Conservation (phyloP, 768 basidiomycete genomes). For the Tulasnella sp. region DNA sequence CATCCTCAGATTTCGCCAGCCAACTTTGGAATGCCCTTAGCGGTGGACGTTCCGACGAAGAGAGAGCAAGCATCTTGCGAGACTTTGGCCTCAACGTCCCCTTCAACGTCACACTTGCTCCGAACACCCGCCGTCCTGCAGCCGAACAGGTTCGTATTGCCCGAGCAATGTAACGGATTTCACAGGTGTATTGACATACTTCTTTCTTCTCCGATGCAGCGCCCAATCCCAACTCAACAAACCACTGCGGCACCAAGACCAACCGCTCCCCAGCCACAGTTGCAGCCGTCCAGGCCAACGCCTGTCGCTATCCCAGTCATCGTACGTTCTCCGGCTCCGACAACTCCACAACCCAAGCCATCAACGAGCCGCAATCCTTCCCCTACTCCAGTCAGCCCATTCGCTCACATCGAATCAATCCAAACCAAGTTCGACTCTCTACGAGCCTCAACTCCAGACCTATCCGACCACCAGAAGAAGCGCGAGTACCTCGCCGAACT, state of each 20-base stretch:
- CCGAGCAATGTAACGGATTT: background rate
- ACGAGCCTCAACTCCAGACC: no score
- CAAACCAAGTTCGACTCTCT: no score
- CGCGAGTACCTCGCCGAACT: background rate
- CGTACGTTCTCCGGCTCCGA: no score
- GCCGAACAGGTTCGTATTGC: background rate
- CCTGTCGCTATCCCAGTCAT: no score
- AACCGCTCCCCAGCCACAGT: no score
- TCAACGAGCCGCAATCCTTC: no score
- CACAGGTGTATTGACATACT: background rate
- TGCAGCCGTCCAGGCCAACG: no score
- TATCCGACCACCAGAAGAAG: no score
- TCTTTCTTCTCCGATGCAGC: background rate
- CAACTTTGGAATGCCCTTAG: background rate
- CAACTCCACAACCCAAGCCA: no score
- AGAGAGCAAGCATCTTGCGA: background rate
- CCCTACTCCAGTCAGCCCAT: no score
- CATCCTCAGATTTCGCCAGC: background rate
- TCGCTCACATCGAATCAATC: no score
- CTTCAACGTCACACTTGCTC: background rate
- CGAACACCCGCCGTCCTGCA: background rate
- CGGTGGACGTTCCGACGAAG: conserved; percentile 2
- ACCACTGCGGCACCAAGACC: no score
- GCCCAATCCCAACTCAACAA: background rate
- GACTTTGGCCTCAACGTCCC: background rate